Evolutionary conservation across 2,329 filamentous ascomycete species (phyloP), one percentile per base, ranked within the genome.

Genomic region (Nectriaceae sp.): DNA sequence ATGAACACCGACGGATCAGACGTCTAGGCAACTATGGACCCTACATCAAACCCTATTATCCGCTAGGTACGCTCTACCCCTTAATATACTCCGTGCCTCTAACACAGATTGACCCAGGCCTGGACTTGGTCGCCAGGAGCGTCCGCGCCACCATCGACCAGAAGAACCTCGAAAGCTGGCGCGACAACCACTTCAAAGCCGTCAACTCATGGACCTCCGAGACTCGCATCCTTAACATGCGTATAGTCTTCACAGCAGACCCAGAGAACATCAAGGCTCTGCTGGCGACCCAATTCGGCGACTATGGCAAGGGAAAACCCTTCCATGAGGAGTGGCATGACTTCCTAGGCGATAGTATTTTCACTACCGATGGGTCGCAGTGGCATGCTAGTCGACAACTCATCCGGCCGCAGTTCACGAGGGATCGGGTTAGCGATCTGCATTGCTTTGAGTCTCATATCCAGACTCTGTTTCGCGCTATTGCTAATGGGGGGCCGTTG

Each of bases 211-310:
- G 76, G 57, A 92, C 88, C 0, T 70, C 78, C 33, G 88, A 93
- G 69, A 66, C 72, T 11, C 75, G 75, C 2, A 59, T 83, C 5
- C 60, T 82, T 2, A 77, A 79, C 40, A 66, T 72, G 40, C 82
- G 88, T n/a, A 68, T 87, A 19, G 67, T 95, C 50, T 78, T 94
- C 62, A 96, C 92, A 0, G 81, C 82, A 4, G 90, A 96, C 57
- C 88, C 88, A 1, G 90, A 95, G 62, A 96, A 96, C 65, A 88
- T 96, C 73, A 96, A 96, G 68, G 89, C 92, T 5, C 79, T 97
- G 19, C 76, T 97, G n/a, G 89, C 91, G 0, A 88, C 87, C 1
- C 90, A 96, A 64, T 97, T 97, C 64, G 47, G 57, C 35, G 89
- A 96, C 63, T 97, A 85, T 64, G 92, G 91, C 60, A 91, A 96